Evolutionary conservation across 1,284 basidiomycete genomes (phyloP).

Genomic region (Volvariella surrecta): DNA sequence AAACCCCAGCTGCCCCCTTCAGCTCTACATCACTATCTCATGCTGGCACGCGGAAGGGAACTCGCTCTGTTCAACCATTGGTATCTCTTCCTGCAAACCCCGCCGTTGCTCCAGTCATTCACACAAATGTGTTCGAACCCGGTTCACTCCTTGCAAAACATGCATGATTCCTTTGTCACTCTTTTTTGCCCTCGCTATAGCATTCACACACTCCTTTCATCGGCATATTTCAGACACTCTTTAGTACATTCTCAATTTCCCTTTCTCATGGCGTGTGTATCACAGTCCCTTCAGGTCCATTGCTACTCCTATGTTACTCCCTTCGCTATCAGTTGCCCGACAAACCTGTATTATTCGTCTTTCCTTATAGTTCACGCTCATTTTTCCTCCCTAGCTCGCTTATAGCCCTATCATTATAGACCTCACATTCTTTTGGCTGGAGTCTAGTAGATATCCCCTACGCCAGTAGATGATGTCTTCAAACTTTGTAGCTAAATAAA

Average conservation of each 20-base stretch:
- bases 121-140: conserved; percentile 46
- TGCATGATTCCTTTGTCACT: conserved; percentile 1
- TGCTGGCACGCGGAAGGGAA: conserved; percentile 35
- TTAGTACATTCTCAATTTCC: conserved; percentile 9
- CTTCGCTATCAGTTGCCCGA: too few species aligned
- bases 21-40: conserved; percentile 27
- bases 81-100: conserved; percentile 26
- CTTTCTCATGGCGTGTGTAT: too few species aligned
- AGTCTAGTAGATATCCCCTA: conserved; percentile 1
- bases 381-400: background rate
- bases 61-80: conserved; percentile 29
- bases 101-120: conserved; percentile 14
- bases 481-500: too few species aligned
- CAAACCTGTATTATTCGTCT: too few species aligned
- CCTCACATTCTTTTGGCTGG: background rate
- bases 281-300: too few species aligned
- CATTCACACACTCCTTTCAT: too few species aligned
- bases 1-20: conserved; percentile 17
- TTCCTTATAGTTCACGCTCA: background rate
- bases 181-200: too few species aligned
- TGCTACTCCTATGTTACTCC: too few species aligned
- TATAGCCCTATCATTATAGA: background rate
- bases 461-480: background rate
- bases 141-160: conserved; percentile 56
- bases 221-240: conserved; percentile 5